Base-by-base conservation (phyloP, 2,329 filamentous ascomycete species). In the Ceratocystis albifundus region DNA sequence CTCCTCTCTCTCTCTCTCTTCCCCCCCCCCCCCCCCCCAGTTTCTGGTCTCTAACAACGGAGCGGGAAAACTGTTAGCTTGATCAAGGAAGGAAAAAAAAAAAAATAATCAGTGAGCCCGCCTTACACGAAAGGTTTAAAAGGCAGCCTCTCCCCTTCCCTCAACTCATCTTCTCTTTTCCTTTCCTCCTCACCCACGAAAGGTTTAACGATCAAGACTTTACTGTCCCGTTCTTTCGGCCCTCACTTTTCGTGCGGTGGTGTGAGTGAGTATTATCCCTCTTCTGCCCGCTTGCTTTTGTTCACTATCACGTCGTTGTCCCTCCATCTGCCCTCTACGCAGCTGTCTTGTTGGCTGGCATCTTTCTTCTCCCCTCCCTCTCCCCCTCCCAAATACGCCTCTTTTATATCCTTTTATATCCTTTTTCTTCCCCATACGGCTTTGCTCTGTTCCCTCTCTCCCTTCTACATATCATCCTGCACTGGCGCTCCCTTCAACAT, bases 241-340 rank as follows among this genome's bases (percentile, higher is more conserved):
- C 73, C 74, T 76, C 76, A 74, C 74, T 77, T 71, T 72, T 79
- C 78, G 79, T 81, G 79, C 76, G 77, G 78, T 80, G 78, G 68
- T 69, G 69, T 69, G 62, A 62, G 66, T 67, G 66, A 67, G 66
- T 67, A 62, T 50, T 65, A 41, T 22, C 62, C 66, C 63, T 65
- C 66, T 67, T 70, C 68, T 67, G 70, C 71, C 72, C 72, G 73
- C 73, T 73, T 74, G 72, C 70, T 72, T 73, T 73, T 22, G 20
- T 48, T 73, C 70, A 72, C 72, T 74, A 71, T 74, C 75, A 79
- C 78, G 78, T 77, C 77, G 77, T 53, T 57, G 41, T 53, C 22
- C 44, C 45, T 30, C 28, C 62, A 15, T 44, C 32, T 65, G 17
- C 44, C 6, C 30, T 55, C 59, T 55, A 15, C n/a, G 30, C 8